Base-by-base conservation (phyloP, 2,329 filamentous ascomycete species). In the Neoascochyta sp. region DNA sequence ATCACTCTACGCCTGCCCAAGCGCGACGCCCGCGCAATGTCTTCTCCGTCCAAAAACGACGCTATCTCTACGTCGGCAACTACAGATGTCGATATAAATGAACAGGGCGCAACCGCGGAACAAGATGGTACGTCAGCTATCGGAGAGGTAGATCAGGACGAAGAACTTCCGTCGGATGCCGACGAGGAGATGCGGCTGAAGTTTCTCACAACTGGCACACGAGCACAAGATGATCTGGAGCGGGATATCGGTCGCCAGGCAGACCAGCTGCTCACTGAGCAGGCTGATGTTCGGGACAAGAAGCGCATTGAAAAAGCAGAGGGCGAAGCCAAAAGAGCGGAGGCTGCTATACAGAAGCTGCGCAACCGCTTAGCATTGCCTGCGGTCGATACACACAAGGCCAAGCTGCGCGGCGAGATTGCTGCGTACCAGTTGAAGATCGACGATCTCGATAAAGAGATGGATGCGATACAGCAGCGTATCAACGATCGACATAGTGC, bases 161-260 rank as follows among this genome's bases (percentile, higher is more conserved):
- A 52, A 15, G 49, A 49, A 9, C 16, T 57, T 9, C 44, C 51
- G 9, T 51, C 54, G 13, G 52, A 63, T 34, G 56, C 54, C 9
- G 63, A 66, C 28, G 67, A 69, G 36, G 63, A 62, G 24, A 59
- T 64, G 7, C 57, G 64, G 10, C 47, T 70, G 9, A 55, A 57
- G 29, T 51, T 52, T 17, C 50, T 63, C 22, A 60, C 58, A n/a
- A 60, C 54, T 10, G 56, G 58, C 13, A 49, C 59, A n/a, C 80
- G 86, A 34, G 80, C 95, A 51, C 90, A 96, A 60, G 82, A 89
- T 66, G 89, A 95, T 36, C 68, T 96, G 12, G 90, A 95, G 62
- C 76, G 87, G 40, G 88, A 95, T 53, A 93, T 96, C 42, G 74
- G 76, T 16, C 70, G 72, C 24, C 75, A 81, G 66, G 78, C 78